phyloP scores from a whole-genome alignment of 2,329 filamentous ascomycete species.

The Trichoderma sp. region DNA sequence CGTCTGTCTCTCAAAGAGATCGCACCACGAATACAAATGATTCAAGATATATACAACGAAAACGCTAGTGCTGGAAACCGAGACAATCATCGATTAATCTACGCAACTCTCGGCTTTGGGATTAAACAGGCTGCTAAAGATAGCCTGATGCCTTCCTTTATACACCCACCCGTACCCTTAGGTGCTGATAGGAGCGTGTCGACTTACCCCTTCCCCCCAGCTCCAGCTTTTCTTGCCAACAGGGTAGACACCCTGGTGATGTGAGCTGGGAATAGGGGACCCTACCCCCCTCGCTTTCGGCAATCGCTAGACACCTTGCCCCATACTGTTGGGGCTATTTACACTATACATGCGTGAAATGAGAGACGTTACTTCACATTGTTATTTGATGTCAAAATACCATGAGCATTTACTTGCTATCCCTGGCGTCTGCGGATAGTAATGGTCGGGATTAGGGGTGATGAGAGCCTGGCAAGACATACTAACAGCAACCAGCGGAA shows the following conservation, averaged over 20 bases:
- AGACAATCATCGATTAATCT: constrained; percentile 1
- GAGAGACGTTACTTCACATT: neutral
- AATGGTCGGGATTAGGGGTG: neutral
- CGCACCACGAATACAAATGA: neutral
- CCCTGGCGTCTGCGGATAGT: neutral
- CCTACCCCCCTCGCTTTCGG: constrained; percentile 11
- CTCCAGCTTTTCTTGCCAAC: constrained; percentile 10
- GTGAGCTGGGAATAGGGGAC: constrained; percentile 13
- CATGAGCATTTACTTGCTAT: neutral
- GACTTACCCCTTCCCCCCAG: neutral
- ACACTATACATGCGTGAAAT: neutral
- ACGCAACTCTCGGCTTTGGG: neutral
- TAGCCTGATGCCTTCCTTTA: constrained; percentile 1
- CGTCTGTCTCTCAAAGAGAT: neutral
- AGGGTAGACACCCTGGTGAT: constrained; percentile 16
- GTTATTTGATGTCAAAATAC: neutral
- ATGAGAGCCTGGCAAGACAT: neutral
- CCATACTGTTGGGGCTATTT: neutral
- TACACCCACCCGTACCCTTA: neutral
- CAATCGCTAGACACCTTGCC: constrained; percentile 12
- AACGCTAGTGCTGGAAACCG: neutral
- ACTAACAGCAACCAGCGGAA: neutral
- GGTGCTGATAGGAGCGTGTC: constrained; percentile 14
- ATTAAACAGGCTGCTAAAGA: neutral
- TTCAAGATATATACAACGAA: neutral